Evolutionary conservation across 2,329 filamentous ascomycete genomes (phyloP), one percentile per base, ranked within the genome.

Genomic region (Mycogone perniciosa): DNA sequence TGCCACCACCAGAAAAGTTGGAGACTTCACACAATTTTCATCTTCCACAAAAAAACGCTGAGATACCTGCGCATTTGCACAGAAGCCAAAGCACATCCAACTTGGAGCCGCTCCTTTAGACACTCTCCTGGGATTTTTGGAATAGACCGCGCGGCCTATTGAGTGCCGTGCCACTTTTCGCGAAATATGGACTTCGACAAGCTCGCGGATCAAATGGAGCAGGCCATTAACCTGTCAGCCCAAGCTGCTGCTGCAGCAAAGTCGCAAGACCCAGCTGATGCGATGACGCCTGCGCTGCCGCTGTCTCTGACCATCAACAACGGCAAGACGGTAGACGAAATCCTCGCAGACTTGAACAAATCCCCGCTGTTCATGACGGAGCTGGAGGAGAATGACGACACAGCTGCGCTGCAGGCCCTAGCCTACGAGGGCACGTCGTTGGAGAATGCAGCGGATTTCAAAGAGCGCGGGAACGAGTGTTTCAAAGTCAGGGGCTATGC

Each of bases 341-440:
- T 82, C 33, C 66, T 77, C 51, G 75, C 74, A 7, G 79, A 82
- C 44, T 68, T 83, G 39, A 80, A 81, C 65, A 75, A 75, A 64
- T 79, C 75, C 31, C 93, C 93, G 6, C 79, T 99, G 35, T 99
- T 99, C 76, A 99, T 99, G 93, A 97, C 90, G 31, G 85, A 88
- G 59, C 77, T 96, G 33, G 88, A 88, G 60, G 87, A 95, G 57
- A 96, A 96, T 63, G 76, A 86, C 55, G 84, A 88, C 59, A 76
- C 96, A 1, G 90, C 95, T 60, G 95, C 93, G 1, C 77, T 99
- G 54, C 86, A 88, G 64, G 92, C 93, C 0, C 75, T 99, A 37
- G 89, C 89, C 31, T 96, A 96, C 65, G 93, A 99, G 72, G 95
- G 93, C 20, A 91, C 90, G 7, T 83, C 88, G 44, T 77, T 84